Conservation (phyloP, 2,329 filamentous ascomycete species). For the Lachnellula arida region DNA sequence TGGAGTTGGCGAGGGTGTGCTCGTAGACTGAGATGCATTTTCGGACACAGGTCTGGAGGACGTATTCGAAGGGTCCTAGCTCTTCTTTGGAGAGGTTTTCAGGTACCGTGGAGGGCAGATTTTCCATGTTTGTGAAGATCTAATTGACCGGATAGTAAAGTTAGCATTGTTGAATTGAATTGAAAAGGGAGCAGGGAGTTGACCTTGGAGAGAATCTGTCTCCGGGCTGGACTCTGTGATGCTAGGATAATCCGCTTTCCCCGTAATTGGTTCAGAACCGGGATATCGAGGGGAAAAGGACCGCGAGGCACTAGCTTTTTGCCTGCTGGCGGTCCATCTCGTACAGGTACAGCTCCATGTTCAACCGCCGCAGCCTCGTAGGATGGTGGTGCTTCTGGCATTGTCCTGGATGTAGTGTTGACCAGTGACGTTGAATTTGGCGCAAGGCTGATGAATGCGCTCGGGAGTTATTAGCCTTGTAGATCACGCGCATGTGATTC, state of each 20-base stretch:
- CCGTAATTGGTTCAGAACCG: conserved; percentile 71
- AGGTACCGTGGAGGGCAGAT: conserved; percentile 75
- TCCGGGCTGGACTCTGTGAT: conserved; percentile 80
- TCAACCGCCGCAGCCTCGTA: conserved; percentile 24
- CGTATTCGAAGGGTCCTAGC: conserved; percentile 83
- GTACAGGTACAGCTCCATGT: conserved; percentile 21
- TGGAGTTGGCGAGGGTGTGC: conserved; percentile 35
- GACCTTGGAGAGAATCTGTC: conserved; percentile 72
- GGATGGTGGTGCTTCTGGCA: conserved; percentile 19
- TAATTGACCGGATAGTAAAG: conserved; percentile 39
- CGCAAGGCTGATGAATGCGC: not conserved
- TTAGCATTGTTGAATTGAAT: not conserved
- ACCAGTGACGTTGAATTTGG: not conserved
- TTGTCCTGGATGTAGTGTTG: not conserved
- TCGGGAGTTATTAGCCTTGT: not conserved
- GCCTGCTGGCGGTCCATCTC: conserved; percentile 14
- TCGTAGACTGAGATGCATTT: conserved; percentile 71
- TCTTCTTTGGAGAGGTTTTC: conserved; percentile 77
- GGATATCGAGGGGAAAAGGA: conserved; percentile 69
- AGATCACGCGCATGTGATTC: conserved; percentile 5
- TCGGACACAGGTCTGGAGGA: conserved; percentile 75
- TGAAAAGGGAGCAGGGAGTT: conserved; percentile 7
- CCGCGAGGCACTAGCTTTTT: conserved; percentile 31
- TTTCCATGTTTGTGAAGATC: conserved; percentile 75
- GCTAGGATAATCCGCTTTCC: conserved; percentile 82